Conservation (phyloP, 2,329 filamentous ascomycete genomes). For the Xylariaceae sp. region DNA sequence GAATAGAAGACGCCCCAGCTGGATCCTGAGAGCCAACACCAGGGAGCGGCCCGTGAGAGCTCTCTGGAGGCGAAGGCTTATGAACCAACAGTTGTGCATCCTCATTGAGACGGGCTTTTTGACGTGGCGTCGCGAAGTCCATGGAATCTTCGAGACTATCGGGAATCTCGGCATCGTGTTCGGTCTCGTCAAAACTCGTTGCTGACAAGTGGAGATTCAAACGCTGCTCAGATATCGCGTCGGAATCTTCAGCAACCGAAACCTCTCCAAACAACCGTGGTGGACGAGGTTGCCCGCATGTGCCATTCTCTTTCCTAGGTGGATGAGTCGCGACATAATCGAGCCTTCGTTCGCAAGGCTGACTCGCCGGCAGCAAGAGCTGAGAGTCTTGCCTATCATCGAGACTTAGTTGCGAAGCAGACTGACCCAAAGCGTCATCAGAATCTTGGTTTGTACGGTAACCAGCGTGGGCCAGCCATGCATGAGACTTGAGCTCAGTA, state of each 20-base stretch:
- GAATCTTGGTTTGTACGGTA: constrained; percentile 57
- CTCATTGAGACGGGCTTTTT: constrained; percentile 26
- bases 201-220: constrained; percentile 43
- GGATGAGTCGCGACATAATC: constrained; percentile 38
- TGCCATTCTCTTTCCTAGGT: constrained; percentile 74
- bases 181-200: constrained; percentile 31
- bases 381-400: constrained; percentile 38
- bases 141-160: constrained; percentile 45
- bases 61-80: constrained; percentile 17
- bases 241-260: constrained; percentile 51
- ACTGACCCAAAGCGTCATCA: constrained; percentile 54
- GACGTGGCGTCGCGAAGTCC: constrained; percentile 34
- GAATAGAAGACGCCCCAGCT: constrained; percentile 44
- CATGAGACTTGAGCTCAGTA: constrained; percentile 60
- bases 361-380: constrained; percentile 27
- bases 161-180: constrained; percentile 37
- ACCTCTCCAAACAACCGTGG: constrained; percentile 52
- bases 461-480: constrained; percentile 61
- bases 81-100: constrained; percentile 7
- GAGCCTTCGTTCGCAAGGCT: constrained; percentile 26
- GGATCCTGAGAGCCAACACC: constrained; percentile 48
- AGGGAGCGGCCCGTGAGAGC: constrained; percentile 28
- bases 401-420: constrained; percentile 61
- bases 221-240: constrained; percentile 43
- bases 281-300: constrained; percentile 50